Base-by-base conservation (phyloP, 169 alveolate genomes). In the Plasmodium cynomolgi region DNA sequence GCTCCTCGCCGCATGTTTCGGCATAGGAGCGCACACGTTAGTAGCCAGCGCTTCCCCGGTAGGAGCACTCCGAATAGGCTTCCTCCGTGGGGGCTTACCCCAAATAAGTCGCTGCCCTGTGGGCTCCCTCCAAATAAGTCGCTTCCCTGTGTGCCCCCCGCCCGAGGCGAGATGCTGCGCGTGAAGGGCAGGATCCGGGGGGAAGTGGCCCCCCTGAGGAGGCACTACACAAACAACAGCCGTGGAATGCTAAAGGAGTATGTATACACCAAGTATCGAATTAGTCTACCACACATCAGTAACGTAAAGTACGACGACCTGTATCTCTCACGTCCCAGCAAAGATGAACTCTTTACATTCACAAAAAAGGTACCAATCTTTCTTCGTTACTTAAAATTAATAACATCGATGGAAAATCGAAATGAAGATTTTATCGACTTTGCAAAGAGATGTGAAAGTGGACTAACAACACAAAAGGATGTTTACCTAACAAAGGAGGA, bases 381-480 rank as follows among this genome's bases (percentile, higher is more conserved):
- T 82, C 95, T 97, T 7, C 90, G 97, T 68, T 97, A 96, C 91
- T 68, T 97, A 68, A 97, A 97, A 96, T 97, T 97, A 44, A 85
- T 97, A 29, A 97, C 98, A 11, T 96, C 96, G 20, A 92, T 97
- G 33, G 98, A 97, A 91, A 95, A 96, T 86, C 92, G 98, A 73
- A 96, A 93, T 77, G 93, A 93, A 1, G 98, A 96, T 26, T 97
- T 97, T 93, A 83, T 97, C 23, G 96, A 96, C 73, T 97, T 96
- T 34, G 98, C 97, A n/a, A 95, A 90, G 92, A 93, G 98, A 81
- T 97, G 98, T 79, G 98, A 95, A 84, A 95, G 95, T 84, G 98
- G 98, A 1, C 96, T 97, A 17, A 97, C 96, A 29, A 98, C 97
- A 75, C 98, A 97, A 95, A 97, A 97, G 94, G 98, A 97, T 62